Conservation (phyloP, 805 yeast species). For the Saccharomyces cerevisiae region DNA sequence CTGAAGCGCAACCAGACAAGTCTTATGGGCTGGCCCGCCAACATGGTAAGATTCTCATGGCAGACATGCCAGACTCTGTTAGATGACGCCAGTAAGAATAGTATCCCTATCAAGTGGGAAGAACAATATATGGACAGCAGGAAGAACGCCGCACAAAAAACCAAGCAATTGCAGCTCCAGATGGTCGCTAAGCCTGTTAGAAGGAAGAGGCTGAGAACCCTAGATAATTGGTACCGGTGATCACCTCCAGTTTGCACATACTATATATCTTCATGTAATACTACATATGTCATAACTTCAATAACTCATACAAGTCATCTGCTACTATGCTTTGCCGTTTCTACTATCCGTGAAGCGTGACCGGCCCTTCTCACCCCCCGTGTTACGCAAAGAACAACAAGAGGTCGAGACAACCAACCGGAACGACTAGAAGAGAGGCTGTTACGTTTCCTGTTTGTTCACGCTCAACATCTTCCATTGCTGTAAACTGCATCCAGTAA, state of each 20-base stretch:
- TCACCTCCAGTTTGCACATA: background rate
- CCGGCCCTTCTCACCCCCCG: background rate
- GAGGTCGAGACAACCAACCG: background rate
- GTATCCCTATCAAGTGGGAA: constrained; percentile 53
- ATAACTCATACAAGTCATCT: background rate
- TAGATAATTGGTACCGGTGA: constrained; percentile 7
- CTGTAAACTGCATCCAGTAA: background rate
- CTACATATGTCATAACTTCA: background rate
- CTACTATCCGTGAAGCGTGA: background rate
- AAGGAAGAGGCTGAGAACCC: constrained; percentile 3
- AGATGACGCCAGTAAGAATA: constrained; percentile 34
- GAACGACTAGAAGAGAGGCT: background rate
- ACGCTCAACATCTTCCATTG: background rate
- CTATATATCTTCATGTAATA: background rate
- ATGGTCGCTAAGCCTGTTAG: background rate
- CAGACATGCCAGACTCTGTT: constrained; percentile 78
- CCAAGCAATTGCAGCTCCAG: background rate
- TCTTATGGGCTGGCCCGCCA: constrained; percentile 77
- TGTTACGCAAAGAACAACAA: background rate
- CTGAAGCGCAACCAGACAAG: constrained; percentile 52
- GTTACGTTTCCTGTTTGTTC: background rate
- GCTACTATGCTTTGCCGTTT: background rate
- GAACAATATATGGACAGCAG: constrained; percentile 33
- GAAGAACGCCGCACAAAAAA: constrained; percentile 18
- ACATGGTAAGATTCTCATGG: constrained; percentile 83